Conservation (phyloP, 768 basidiomycete genomes). For the Saitozyma sp. region DNA sequence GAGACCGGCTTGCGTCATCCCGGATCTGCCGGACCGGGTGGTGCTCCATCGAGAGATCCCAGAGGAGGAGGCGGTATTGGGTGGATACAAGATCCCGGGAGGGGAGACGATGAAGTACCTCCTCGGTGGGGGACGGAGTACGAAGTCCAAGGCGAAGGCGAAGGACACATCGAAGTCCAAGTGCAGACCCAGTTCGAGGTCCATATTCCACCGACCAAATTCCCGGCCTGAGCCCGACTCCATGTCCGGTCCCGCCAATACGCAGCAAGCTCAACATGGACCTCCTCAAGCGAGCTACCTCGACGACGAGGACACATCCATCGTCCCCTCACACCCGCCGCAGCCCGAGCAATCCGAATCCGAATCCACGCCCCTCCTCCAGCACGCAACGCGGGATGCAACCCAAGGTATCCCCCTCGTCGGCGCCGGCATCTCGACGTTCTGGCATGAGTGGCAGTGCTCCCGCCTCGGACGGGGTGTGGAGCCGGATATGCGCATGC, state of each 20-base stretch:
- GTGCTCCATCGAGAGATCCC: constrained; percentile 27
- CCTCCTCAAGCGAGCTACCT: not conserved
- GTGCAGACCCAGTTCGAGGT: too few species aligned
- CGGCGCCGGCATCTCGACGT: constrained; percentile 41
- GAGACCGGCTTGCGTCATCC: constrained; percentile 36
- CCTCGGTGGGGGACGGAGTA: constrained; percentile 19
- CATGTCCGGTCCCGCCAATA: not conserved
- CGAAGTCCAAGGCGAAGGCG: too few species aligned
- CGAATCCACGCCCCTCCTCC: not conserved
- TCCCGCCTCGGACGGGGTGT: constrained; percentile 32
- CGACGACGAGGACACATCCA: not conserved
- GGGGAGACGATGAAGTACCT: constrained; percentile 15
- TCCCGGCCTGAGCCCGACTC: not conserved
- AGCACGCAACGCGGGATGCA: not conserved
- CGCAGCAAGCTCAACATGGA: not conserved
- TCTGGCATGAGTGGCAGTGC: constrained; percentile 50
- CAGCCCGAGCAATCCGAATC: not conserved
- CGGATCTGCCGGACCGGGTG: constrained; percentile 22
- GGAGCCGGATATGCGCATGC: constrained; percentile 36
- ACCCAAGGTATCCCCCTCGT: constrained; percentile 30
- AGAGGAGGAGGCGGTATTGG: constrained; percentile 21
- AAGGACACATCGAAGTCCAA: too few species aligned
- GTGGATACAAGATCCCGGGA: constrained; percentile 35
- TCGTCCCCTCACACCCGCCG: not conserved
- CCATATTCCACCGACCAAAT: too few species aligned